Percentiles rank a stretch among this genome's conserved stretches.
Conservation (phyloP, 2,329 filamentous ascomycete genomes). For the Dothiorella sarmentorum region DNA sequence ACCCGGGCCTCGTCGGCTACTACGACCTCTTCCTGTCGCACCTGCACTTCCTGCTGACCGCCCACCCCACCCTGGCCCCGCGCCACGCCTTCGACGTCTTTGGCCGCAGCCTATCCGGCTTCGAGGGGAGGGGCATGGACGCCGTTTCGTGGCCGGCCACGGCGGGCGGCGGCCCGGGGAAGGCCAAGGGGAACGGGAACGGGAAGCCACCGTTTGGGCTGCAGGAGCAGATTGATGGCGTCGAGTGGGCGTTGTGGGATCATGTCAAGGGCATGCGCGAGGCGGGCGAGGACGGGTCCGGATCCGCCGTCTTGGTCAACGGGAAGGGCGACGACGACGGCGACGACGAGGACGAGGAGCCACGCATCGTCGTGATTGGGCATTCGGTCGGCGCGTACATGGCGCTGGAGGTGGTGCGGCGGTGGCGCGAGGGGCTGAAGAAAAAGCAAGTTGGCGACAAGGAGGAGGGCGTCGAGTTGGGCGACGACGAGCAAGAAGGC, state of each 20-base stretch:
- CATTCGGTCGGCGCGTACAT: constrained; percentile 49
- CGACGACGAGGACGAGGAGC: background rate
- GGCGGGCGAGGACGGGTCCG: constrained; percentile 28
- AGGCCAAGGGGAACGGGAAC: background rate
- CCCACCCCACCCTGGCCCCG: constrained; percentile 21
- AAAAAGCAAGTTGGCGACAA: constrained; percentile 25
- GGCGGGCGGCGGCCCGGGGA: background rate
- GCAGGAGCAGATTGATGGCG: constrained; percentile 50
- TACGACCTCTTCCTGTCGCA: constrained; percentile 64
- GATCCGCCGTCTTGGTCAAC: constrained; percentile 24
- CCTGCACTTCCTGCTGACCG: constrained; percentile 53
- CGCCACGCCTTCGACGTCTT: constrained; percentile 35
- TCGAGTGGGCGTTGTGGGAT: constrained; percentile 42
- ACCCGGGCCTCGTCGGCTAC: constrained; percentile 72
- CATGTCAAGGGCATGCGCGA: constrained; percentile 31
- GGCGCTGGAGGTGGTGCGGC: constrained; percentile 39
- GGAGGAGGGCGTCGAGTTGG: constrained; percentile 19
- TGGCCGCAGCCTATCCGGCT: constrained; percentile 42
- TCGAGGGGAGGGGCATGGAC: constrained; percentile 34
- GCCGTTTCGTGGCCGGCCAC: constrained; percentile 14
- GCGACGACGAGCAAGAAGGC: background rate
- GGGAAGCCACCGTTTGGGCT: constrained; percentile 40
- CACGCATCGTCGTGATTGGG: constrained; percentile 40
- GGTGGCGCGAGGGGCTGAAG: constrained; percentile 28
- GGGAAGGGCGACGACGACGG: constrained; percentile 20